phyloP scores from a whole-genome alignment of 495 filamentous ascomycete genomes.

The Tuber umbilicatum region DNA sequence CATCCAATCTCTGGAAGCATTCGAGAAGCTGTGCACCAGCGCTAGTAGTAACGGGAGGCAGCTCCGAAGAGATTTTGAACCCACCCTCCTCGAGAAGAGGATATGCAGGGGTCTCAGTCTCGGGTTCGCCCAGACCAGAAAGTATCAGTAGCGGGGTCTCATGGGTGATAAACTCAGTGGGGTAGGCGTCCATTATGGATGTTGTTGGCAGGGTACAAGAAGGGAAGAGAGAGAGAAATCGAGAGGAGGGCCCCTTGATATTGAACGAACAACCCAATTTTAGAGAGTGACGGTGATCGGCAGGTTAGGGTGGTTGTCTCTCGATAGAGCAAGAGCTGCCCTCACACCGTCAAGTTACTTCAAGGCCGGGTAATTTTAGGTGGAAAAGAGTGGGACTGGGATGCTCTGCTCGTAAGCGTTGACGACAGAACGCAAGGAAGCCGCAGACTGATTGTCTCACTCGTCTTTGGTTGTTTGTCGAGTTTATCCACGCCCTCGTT shows the following conservation, averaged over 20 bases:
- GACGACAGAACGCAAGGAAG: background rate
- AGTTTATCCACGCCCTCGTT: background rate
- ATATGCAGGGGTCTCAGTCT: slow-evolving; percentile 43
- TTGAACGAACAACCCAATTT: background rate
- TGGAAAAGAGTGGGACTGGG: background rate
- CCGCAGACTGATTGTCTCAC: background rate
- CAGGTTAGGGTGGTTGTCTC: background rate
- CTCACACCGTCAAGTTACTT: background rate
- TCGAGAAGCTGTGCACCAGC: slow-evolving; percentile 60
- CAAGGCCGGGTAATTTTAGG: background rate
- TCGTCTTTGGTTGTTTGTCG: background rate
- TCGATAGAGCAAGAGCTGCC: background rate
- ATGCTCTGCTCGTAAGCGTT: slow-evolving; percentile 2
- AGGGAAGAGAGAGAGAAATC: background rate
- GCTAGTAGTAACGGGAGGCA: slow-evolving; percentile 58
- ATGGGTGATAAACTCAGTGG: slow-evolving; percentile 69
- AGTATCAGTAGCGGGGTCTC: slow-evolving; percentile 73
- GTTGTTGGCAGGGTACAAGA: background rate
- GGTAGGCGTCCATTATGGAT: slow-evolving; percentile 76
- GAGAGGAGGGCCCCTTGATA: background rate
- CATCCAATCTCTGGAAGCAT: slow-evolving; percentile 63
- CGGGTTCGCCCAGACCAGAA: slow-evolving; percentile 57
- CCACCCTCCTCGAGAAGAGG: slow-evolving; percentile 55
- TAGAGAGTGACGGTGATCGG: background rate
- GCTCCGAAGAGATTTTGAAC: slow-evolving; percentile 58